Percentiles rank a stretch among this genome's conserved stretches.
These are phyloP conservation scores for Diplodia seriata DNA, from an alignment of 2,329 filamentous ascomycete genomes.

Conservation along the genomic window DNA sequence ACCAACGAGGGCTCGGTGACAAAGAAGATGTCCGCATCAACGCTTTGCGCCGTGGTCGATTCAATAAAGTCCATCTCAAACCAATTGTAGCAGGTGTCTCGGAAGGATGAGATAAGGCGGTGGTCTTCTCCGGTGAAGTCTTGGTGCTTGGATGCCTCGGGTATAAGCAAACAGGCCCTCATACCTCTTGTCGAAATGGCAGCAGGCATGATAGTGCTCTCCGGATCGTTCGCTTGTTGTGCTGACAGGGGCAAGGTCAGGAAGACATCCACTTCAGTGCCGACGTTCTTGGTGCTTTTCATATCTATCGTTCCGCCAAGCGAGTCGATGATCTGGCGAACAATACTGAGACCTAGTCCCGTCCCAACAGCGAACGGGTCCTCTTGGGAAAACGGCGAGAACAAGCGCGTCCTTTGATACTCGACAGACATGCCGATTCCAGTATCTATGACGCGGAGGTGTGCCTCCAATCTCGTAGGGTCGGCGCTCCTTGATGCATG, in stretches of 20 bases:
- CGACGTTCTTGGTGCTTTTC: conserved; percentile 31
- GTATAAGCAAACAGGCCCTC: conserved; percentile 16
- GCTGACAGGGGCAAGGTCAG: conserved; percentile 21
- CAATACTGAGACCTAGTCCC: conserved; percentile 35
- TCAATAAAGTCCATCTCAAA: conserved; percentile 32
- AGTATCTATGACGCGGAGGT: conserved; percentile 33
- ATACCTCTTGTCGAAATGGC: conserved; percentile 17
- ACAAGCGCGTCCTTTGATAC: conserved; percentile 33
- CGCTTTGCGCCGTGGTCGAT: conserved; percentile 3
- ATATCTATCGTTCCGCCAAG: conserved; percentile 34
- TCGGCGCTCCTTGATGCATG: conserved; percentile 23
- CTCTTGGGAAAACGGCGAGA: conserved; percentile 35
- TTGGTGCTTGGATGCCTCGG: neutral
- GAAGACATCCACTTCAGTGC: conserved; percentile 33
- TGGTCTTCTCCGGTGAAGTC: conserved; percentile 10
- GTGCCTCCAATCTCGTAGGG: conserved; percentile 15
- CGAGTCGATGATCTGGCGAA: conserved; percentile 33
- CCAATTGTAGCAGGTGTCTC: conserved; percentile 30
- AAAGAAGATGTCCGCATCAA: conserved; percentile 29
- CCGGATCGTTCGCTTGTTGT: conserved; percentile 25
- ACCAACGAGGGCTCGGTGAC: conserved; percentile 26
- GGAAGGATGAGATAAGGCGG: conserved; percentile 24
- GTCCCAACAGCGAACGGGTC: conserved; percentile 34
- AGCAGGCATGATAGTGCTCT: conserved; percentile 19
- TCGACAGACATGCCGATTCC: conserved; percentile 35